These are phyloP conservation scores for Cryptococcus maquisensis DNA, from an alignment of 1,284 basidiomycete genomes.

Conservation along the genomic window DNA sequence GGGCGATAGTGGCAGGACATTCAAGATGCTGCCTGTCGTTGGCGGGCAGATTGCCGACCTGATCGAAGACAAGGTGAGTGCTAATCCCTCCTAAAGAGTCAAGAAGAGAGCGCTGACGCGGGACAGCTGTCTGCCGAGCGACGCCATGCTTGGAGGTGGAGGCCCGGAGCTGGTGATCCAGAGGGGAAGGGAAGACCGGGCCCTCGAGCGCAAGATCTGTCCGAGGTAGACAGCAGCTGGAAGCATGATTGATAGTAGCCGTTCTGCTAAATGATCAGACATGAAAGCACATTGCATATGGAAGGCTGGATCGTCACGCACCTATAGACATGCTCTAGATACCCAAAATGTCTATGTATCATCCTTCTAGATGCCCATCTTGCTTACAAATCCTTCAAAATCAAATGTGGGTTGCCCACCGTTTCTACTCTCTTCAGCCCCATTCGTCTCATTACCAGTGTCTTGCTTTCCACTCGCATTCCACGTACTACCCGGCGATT, in stretches of 20 bases:
- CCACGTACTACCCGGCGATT: too few species aligned
- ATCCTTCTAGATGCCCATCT: too few species aligned
- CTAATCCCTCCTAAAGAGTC: neutral
- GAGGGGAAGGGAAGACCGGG: conserved; percentile 12
- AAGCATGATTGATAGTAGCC: conserved; percentile 13
- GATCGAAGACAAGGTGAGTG: conserved; percentile 33
- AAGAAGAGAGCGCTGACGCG: neutral
- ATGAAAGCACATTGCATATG: too few species aligned
- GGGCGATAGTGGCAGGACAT: conserved; percentile 36
- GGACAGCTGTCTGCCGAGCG: conserved; percentile 24
- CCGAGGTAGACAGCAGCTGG: conserved; percentile 31
- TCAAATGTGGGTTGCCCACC: too few species aligned
- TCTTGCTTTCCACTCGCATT: too few species aligned
- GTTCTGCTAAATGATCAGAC: too few species aligned
- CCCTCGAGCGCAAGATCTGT: conserved; percentile 28
- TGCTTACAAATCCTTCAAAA: too few species aligned
- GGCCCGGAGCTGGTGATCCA: conserved; percentile 32
- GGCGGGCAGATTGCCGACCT: conserved; percentile 45
- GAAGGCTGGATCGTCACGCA: too few species aligned
- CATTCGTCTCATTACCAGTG: too few species aligned
- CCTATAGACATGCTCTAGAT: too few species aligned
- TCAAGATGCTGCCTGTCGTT: conserved; percentile 48
- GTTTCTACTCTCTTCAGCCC: too few species aligned
- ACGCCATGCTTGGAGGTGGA: conserved; percentile 32
- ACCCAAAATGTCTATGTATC: too few species aligned